Conservation (phyloP, 306 rosid genomes). For the Macrotyloma uniflorum region DNA sequence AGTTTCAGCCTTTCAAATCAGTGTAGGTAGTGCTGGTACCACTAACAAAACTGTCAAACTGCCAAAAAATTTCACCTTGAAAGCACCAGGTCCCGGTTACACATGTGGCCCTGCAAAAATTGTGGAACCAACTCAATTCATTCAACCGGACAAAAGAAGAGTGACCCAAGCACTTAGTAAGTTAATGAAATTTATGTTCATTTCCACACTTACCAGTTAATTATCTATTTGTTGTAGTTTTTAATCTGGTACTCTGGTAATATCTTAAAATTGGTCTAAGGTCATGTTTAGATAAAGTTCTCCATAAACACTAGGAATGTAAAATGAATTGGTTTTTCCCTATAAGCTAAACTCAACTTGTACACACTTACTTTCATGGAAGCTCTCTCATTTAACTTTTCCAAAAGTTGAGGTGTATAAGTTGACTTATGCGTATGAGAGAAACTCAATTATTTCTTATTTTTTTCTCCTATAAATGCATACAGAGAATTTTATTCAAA, state of each 20-base stretch:
- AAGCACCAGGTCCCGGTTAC: slow-evolving; percentile 89
- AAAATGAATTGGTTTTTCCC: not conserved
- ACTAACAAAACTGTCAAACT: slow-evolving; percentile 62
- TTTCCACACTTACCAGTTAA: slow-evolving; percentile 17
- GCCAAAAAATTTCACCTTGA: slow-evolving; percentile 75
- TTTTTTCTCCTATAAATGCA: not conserved
- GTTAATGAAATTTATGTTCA: slow-evolving; percentile 33
- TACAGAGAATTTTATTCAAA: not conserved
- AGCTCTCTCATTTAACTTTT: not conserved
- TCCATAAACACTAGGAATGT: not conserved
- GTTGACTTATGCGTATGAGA: not conserved
- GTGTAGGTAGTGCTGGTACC: slow-evolving; percentile 78
- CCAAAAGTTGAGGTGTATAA: not conserved
- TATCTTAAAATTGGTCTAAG: not conserved
- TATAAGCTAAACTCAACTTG: not conserved
- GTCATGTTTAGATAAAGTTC: not conserved
- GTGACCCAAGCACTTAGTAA: slow-evolving; percentile 84
- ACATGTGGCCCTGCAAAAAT: slow-evolving; percentile 70
- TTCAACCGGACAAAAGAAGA: slow-evolving; percentile 70
- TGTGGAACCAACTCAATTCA: slow-evolving; percentile 62
- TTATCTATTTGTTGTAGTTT: not conserved
- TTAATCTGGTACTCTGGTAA: not conserved
- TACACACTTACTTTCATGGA: not conserved
- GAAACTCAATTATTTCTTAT: not conserved
- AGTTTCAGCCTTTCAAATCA: slow-evolving; percentile 73